Conservation (phyloP, 164 flowering plant species). For the Saururus chinensis region DNA sequence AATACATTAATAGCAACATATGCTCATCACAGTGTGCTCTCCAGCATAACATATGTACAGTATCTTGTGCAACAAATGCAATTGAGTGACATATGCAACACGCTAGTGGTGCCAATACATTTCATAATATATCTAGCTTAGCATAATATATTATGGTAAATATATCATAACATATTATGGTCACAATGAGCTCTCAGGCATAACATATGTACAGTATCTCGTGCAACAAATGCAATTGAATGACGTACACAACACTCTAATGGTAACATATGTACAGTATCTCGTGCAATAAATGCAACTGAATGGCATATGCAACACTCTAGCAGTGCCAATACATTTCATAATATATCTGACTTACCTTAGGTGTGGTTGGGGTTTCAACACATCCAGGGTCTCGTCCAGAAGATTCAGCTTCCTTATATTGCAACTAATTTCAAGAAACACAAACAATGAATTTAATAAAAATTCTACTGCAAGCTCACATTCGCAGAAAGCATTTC, state of each 20-base stretch:
- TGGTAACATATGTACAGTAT: not conserved
- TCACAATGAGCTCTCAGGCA: not conserved
- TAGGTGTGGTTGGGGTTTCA: conserved; percentile 75
- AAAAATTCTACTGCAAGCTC: not conserved
- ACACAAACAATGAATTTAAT: conserved; percentile 1
- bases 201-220: not conserved
- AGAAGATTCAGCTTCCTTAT: conserved; percentile 84
- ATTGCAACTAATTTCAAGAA: conserved; percentile 46
- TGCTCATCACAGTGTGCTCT: too few species aligned
- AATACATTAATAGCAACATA: too few species aligned
- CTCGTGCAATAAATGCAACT: not conserved
- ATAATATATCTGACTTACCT: conserved; percentile 26
- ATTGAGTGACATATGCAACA: not conserved
- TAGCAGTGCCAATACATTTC: too few species aligned
- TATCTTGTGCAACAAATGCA: not conserved
- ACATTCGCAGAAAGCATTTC: not conserved
- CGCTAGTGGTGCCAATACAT: too few species aligned
- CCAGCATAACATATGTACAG: not conserved
- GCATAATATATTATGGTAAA: not conserved
- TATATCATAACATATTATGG: too few species aligned
- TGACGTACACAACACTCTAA: not conserved
- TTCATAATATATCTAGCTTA: too few species aligned
- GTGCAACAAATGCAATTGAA: not conserved
- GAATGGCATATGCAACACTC: too few species aligned
- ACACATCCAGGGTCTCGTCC: conserved; percentile 62